Evolutionary conservation across 192 early-diverging fungal genomes (phyloP).

Genomic region (Backusella morwellensis): DNA sequence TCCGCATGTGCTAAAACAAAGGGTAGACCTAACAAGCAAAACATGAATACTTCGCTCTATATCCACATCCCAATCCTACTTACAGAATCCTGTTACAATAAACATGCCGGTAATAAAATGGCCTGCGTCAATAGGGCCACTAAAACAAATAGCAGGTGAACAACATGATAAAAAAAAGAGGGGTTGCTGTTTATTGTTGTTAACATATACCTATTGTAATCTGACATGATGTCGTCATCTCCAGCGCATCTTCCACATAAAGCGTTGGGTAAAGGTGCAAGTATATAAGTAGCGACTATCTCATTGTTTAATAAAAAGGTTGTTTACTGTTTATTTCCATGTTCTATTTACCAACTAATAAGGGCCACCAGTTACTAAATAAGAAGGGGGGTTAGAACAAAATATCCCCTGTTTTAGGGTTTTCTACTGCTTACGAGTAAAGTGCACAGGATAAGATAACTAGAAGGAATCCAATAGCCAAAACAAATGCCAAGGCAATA

Average conservation of each 20-base stretch:
- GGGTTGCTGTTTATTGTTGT: neutral
- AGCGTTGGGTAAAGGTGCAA: slow-evolving; percentile 92
- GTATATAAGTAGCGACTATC: slow-evolving; percentile 80
- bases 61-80: slow-evolving; percentile 2
- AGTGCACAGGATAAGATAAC: slow-evolving; percentile 95
- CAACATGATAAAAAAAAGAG: neutral
- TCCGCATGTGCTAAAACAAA: slow-evolving; percentile 80
- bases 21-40: slow-evolving; percentile 58
- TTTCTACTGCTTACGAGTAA: slow-evolving; percentile 60
- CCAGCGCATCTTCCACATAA: slow-evolving; percentile 73
- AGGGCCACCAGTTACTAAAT: slow-evolving; percentile 92
- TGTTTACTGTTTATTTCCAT: neutral
- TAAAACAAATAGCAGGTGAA: slow-evolving; percentile 9
- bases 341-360: slow-evolving; percentile 68
- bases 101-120: slow-evolving; percentile 90
- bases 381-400: neutral
- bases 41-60: neutral
- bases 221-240: slow-evolving; percentile 68
- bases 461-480: slow-evolving; percentile 88
- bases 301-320: neutral
- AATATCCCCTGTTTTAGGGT: neutral
- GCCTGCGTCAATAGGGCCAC: slow-evolving; percentile 60
- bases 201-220: slow-evolving; percentile 45
- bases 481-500: slow-evolving; percentile 86
- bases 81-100: slow-evolving; percentile 89